Percentiles rank a stretch among this genome's conserved stretches.
Conservation (phyloP, 306 rosid species). For the Pyrus communis region DNA sequence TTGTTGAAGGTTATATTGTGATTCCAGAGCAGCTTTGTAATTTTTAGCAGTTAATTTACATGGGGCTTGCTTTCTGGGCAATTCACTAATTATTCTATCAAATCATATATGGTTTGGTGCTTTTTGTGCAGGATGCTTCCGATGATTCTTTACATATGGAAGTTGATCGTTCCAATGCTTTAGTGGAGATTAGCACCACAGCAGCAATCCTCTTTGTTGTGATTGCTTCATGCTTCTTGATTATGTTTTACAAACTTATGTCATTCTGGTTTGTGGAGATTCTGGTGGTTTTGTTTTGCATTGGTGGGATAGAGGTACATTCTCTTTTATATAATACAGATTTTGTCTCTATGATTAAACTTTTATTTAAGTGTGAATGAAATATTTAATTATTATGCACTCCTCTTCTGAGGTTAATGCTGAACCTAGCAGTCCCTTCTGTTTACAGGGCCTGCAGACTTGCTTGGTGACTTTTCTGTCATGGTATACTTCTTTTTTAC, state of each 20-base stretch:
- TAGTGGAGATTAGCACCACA: constrained; percentile 68
- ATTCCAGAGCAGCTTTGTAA: constrained; percentile 13
- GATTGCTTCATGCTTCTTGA: constrained; percentile 88
- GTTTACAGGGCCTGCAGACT: constrained; percentile 91
- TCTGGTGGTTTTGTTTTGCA: constrained; percentile 86
- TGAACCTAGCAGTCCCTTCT: constrained; percentile 21
- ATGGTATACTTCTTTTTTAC: constrained; percentile 43
- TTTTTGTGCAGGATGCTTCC: constrained; percentile 65
- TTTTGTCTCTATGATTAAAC: neutral
- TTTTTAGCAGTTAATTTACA: constrained; percentile 1
- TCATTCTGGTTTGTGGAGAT: constrained; percentile 81
- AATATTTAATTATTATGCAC: neutral
- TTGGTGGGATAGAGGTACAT: constrained; percentile 86
- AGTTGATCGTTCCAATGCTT: constrained; percentile 57
- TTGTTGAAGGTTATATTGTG: constrained; percentile 59
- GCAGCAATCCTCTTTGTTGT: constrained; percentile 84
- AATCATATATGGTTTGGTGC: constrained; percentile 12
- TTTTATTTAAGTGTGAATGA: neutral
- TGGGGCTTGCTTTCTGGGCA: constrained; percentile 8
- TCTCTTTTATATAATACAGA: constrained; percentile 18
- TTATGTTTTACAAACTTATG: constrained; percentile 92
- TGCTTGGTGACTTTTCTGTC: constrained; percentile 86
- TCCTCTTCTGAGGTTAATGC: neutral
- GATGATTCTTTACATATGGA: constrained; percentile 50
- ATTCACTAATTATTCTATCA: constrained; percentile 4